Base-by-base conservation (phyloP, 352 stramenopile species). In the Phytophthora chlamydospora region DNA sequence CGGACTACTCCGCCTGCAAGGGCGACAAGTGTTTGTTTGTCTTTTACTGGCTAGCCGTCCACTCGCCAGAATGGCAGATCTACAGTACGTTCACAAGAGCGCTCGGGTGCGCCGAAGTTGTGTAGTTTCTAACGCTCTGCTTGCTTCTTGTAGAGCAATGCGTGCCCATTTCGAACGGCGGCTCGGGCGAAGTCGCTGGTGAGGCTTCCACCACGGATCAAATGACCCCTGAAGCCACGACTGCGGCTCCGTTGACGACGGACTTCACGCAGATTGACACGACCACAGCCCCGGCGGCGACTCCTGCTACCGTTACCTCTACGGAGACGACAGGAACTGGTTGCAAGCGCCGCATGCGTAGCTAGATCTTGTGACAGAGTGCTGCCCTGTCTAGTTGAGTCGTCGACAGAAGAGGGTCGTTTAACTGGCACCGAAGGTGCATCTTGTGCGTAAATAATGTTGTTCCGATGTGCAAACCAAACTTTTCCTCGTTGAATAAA, bases 41-140 rank as follows among this genome's bases (percentile, higher is more conserved):
- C 12, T 87, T 89, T 65, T 83, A 84, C 71, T 86, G 76, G 71
- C 38, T 80, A 29, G 74, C 75, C 12, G 39, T 80, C 19, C 67
- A 83, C 66, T 58, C 62, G 49, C 36, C 59, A 0, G 11, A 71
- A 13, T 83, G 71, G 75, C 75, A 83, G 46, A 60, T 83, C 32
- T 83, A 83, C 54, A 74, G 70, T 78, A 60, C 43, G 69, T 68
- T 31, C 4, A n/a, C 2, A 16, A 39, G 12, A 31, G 14, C 33
- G 3, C n/a, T 44, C 14, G 8, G 27, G 9, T 29, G 10, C 21
- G 35, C 6, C 7, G 9, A 5, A 32, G 11, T 29, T 6, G 40
- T 11, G 17, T 49, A 33, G n/a, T 27, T 38, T 11, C 46, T 57
- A 42, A 56, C 16, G 10, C 38, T 52, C 5, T 39, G 12, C 12